Conservation (phyloP, 2,329 filamentous ascomycete genomes). For the Trichophyton mentagrophytes region DNA sequence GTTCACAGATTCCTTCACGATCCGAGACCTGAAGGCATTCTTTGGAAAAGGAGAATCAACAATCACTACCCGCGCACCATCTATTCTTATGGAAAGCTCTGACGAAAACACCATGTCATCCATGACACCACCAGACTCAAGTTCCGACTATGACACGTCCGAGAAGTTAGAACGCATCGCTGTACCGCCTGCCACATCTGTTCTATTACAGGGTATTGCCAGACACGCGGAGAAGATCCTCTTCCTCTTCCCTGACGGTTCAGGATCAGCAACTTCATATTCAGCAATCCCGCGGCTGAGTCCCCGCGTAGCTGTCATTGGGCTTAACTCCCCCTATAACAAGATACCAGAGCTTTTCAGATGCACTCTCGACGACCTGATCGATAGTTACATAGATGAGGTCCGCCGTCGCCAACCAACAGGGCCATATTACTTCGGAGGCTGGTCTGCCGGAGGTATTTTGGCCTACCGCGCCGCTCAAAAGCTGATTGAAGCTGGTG, state of each 20-base stretch:
- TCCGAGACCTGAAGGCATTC: not conserved
- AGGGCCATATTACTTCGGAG: conserved; percentile 45
- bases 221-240: conserved; percentile 20
- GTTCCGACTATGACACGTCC: not conserved
- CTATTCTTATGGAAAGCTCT: not conserved
- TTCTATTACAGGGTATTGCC: conserved; percentile 36
- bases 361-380: conserved; percentile 53
- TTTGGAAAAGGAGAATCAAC: not conserved
- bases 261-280: conserved; percentile 36
- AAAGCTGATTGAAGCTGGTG: conserved; percentile 37
- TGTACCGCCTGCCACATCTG: conserved; percentile 17
- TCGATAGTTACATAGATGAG: conserved; percentile 53
- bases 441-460: conserved; percentile 45
- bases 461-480: conserved; percentile 41
- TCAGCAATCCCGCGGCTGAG: conserved; percentile 28
- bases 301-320: conserved; percentile 37
- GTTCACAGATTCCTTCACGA: not conserved
- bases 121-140: not conserved
- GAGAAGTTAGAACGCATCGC: not conserved
- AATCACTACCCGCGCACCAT: not conserved
- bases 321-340: conserved; percentile 59
- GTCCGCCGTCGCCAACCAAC: conserved; percentile 57
- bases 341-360: conserved; percentile 53
- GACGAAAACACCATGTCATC: not conserved
- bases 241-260: conserved; percentile 39